Conservation (phyloP, 345 rosid species). For the Mallotus nudiflorus region DNA sequence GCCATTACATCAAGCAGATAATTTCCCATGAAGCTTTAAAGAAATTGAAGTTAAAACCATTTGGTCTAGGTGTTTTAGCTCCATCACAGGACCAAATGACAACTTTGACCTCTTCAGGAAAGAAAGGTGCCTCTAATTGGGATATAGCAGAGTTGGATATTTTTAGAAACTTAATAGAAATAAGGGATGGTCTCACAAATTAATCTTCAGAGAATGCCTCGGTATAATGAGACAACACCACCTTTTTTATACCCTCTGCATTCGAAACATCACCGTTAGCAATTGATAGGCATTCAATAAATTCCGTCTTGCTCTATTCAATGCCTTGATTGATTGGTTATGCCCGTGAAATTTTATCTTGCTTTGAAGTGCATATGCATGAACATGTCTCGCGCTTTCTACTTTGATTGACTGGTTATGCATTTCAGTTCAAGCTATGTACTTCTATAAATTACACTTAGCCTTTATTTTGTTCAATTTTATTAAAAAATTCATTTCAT, state of each 20-base stretch:
- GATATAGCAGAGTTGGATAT: neutral
- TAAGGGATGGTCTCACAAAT: neutral
- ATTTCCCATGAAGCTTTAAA: too few species aligned
- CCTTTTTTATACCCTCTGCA: neutral
- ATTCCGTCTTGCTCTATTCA: neutral
- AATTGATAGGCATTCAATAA: neutral
- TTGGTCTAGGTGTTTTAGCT: neutral
- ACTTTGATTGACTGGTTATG: too few species aligned
- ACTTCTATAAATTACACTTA: too few species aligned
- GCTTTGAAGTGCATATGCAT: too few species aligned
- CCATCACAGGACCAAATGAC: neutral
- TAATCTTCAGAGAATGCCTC: neutral
- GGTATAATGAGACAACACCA: neutral
- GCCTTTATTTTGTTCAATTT: too few species aligned
- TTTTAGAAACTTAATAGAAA: neutral
- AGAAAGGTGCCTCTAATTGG: neutral
- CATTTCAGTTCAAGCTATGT: too few species aligned
- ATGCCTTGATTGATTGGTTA: too few species aligned
- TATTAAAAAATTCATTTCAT: too few species aligned
- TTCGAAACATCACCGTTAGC: rapidly evolving
- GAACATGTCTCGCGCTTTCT: too few species aligned
- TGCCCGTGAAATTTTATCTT: too few species aligned
- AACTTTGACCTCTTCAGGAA: neutral
- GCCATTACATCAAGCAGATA: neutral
- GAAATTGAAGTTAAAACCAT: neutral